A percentile compares a stretch with the other conserved stretches of the same genome.
Conservation (phyloP, 257 asterid species). For the Echium plantagineum region DNA sequence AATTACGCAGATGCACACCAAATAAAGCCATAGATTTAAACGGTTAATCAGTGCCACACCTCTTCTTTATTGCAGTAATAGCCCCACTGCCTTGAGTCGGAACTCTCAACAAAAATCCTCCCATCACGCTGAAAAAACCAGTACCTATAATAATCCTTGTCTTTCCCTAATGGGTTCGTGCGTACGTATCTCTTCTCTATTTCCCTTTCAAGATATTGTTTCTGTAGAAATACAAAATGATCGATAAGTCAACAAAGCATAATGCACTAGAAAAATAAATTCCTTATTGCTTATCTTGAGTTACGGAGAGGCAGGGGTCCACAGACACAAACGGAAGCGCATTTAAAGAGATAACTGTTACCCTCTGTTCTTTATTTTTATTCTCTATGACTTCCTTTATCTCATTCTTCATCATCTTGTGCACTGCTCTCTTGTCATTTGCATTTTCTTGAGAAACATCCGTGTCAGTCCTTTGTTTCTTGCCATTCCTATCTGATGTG, state of each 20-base stretch:
- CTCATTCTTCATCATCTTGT: constrained; percentile 68
- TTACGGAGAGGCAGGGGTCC: background rate
- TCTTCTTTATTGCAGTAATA: constrained; percentile 71
- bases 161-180: constrained; percentile 69
- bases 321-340: constrained; percentile 3
- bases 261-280: too few relatives aligned
- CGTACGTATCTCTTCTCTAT: constrained; percentile 84
- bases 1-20: background rate
- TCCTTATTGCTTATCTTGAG: background rate
- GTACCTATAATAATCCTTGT: constrained; percentile 53
- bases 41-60: constrained; percentile 34
- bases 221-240: constrained; percentile 34
- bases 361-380: constrained; percentile 70
- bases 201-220: constrained; percentile 82
- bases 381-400: constrained; percentile 56
- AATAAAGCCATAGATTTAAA: background rate
- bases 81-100: constrained; percentile 73
- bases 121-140: constrained; percentile 89
- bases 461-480: constrained; percentile 41
- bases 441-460: constrained; percentile 25
- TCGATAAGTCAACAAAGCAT: background rate
- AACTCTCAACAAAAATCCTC: constrained; percentile 70
- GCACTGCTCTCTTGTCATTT: constrained; percentile 57
- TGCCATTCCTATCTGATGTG: constrained; percentile 31
- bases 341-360: constrained; percentile 20